Conservation (phyloP, 2,329 filamentous ascomycete genomes). For the Pseudocercospora cruenta region DNA sequence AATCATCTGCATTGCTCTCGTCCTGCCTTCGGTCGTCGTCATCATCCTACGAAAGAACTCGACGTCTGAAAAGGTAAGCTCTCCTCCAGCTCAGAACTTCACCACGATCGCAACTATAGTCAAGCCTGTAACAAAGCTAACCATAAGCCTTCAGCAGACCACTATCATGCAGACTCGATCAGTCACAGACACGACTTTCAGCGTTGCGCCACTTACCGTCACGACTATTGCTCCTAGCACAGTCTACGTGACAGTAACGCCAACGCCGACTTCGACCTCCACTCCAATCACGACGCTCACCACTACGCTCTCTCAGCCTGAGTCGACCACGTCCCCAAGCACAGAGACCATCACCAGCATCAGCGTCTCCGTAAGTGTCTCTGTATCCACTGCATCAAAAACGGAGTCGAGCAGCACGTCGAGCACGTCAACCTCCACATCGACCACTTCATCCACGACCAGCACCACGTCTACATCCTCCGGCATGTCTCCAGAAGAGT, state of each 20-base stretch:
- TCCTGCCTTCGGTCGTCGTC: conserved; percentile 9
- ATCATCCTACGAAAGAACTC: conserved; percentile 6
- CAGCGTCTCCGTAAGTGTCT: background rate
- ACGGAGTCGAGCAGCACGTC: background rate
- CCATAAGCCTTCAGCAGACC: conserved; percentile 3
- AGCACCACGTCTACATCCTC: background rate
- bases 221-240: conserved; percentile 5
- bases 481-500: conserved; percentile 1
- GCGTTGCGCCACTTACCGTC: conserved; percentile 9
- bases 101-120: background rate
- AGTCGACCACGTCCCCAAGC: background rate
- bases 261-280: conserved; percentile 2
- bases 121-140: background rate
- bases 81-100: background rate
- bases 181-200: conserved; percentile 7
- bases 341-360: background rate
- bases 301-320: background rate
- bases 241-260: conserved; percentile 19
- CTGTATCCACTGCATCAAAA: background rate
- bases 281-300: background rate
- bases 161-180: conserved; percentile 13
- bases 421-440: background rate
- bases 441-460: background rate
- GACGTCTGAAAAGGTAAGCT: conserved; percentile 11
- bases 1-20: conserved; percentile 10